Evolutionary conservation across 495 filamentous ascomycete species (phyloP).

Genomic region (Neurospora sp.): DNA sequence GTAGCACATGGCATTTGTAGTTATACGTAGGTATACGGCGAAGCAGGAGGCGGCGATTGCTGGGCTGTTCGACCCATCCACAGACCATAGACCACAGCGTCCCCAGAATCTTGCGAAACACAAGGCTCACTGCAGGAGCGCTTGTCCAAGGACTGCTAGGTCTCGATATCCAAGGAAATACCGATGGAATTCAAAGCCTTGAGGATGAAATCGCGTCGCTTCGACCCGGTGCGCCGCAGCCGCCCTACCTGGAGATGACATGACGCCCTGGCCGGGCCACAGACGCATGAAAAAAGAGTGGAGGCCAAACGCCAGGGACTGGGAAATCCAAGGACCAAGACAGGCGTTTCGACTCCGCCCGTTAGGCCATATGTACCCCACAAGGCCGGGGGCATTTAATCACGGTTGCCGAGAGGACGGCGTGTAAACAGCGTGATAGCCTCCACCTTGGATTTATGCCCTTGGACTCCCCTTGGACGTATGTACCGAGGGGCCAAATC

Average conservation of each 20-base stretch:
- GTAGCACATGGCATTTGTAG: neutral
- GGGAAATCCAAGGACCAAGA: neutral
- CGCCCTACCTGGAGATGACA: neutral
- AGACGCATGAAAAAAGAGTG: neutral
- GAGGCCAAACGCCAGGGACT: neutral
- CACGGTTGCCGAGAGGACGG: neutral
- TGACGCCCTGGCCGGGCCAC: neutral
- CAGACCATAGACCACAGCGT: neutral
- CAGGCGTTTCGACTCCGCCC: neutral
- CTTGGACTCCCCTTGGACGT: neutral
- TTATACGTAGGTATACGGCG: neutral
- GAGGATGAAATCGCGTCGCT: neutral
- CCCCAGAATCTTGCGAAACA: neutral
- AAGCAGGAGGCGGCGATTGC: neutral
- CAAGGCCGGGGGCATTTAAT: neutral
- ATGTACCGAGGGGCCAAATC: neutral
- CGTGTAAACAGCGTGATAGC: neutral
- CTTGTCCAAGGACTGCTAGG: neutral
- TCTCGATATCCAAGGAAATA: neutral
- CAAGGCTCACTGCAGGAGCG: neutral
- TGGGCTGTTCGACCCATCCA: neutral
- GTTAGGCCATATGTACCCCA: neutral
- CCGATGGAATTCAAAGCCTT: neutral
- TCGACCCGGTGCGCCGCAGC: neutral
- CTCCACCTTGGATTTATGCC: neutral